These are phyloP conservation scores for Baudoinia panamericana DNA, from an alignment of 495 filamentous ascomycete species.

Conservation along the genomic window DNA sequence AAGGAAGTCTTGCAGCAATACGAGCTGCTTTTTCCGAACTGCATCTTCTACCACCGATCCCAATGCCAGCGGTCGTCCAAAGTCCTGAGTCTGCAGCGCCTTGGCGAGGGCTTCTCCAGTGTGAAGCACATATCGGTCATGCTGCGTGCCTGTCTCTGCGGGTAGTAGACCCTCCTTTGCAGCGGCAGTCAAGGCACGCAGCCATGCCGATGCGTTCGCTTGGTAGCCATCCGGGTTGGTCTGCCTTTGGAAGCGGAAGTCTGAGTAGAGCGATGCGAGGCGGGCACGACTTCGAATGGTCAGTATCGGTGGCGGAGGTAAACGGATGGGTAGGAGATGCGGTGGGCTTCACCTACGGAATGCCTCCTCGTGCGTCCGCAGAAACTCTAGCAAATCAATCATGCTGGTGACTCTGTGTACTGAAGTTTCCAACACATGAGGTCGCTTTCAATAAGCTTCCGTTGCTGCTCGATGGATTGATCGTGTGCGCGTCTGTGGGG, in stretches of 20 bases:
- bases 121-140: constrained; percentile 47
- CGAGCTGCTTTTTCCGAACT: constrained; percentile 49
- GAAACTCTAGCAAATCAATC: constrained; percentile 41
- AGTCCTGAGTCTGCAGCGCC: constrained; percentile 62
- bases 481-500: no score
- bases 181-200: constrained; percentile 54
- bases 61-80: constrained; percentile 71
- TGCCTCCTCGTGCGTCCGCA: constrained; percentile 48
- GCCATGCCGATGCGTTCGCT: constrained; percentile 78
- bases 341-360: constrained; percentile 43
- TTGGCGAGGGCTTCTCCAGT: constrained; percentile 56
- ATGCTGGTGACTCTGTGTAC: no score
- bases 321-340: background rate
- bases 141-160: constrained; percentile 26
- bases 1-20: constrained; percentile 54
- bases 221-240: constrained; percentile 84
- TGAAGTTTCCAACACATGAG: no score
- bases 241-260: constrained; percentile 63
- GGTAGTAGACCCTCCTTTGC: constrained; percentile 52
- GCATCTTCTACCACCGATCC: constrained; percentile 68
- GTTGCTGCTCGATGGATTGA: no score
- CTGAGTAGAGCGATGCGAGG: constrained; percentile 85
- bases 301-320: background rate
- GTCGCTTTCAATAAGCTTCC: no score
- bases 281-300: constrained; percentile 47